Conservation (phyloP, 768 basidiomycete species). For the Boletus subparvulus region DNA sequence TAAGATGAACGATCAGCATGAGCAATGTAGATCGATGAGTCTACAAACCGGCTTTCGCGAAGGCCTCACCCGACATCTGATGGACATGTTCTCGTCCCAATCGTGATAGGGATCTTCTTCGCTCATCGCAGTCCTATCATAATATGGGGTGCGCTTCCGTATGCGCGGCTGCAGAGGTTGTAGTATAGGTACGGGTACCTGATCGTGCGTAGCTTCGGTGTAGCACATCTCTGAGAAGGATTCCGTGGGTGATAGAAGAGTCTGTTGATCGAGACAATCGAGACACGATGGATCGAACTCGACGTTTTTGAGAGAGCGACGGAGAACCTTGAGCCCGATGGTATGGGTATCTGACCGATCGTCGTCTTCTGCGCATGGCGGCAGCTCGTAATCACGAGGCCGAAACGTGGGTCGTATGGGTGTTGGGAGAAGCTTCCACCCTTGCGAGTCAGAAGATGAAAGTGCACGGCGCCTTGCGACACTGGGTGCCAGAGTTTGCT, state of each 20-base stretch:
- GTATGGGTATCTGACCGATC: conserved; percentile 27
- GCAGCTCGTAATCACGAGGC: conserved; percentile 34
- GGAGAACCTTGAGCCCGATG: conserved; percentile 32
- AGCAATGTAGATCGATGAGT: neutral
- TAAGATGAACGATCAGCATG: conserved; percentile 8
- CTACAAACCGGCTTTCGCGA: conserved; percentile 24
- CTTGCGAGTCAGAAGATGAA: conserved; percentile 34
- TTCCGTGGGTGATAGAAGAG: conserved; percentile 40
- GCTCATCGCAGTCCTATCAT: conserved; percentile 35
- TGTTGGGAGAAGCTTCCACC: conserved; percentile 33
- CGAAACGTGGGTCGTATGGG: conserved; percentile 36
- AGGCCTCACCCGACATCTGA: conserved; percentile 12
- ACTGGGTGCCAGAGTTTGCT: conserved; percentile 17
- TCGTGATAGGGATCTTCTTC: conserved; percentile 36
- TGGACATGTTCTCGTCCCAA: conserved; percentile 36
- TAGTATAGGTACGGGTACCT: conserved; percentile 24
- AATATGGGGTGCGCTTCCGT: conserved; percentile 27
- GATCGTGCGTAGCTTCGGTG: conserved; percentile 39
- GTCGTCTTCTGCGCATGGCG: conserved; percentile 31
- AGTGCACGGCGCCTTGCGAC: conserved; percentile 31
- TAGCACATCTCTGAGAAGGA: conserved; percentile 46
- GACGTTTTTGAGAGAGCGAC: conserved; percentile 36
- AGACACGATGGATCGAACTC: conserved; percentile 43
- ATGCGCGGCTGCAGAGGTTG: conserved; percentile 35
- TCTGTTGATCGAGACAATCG: conserved; percentile 42